phyloP scores from a whole-genome alignment of 1,284 basidiomycete genomes.

The Trichosporon asahii region DNA sequence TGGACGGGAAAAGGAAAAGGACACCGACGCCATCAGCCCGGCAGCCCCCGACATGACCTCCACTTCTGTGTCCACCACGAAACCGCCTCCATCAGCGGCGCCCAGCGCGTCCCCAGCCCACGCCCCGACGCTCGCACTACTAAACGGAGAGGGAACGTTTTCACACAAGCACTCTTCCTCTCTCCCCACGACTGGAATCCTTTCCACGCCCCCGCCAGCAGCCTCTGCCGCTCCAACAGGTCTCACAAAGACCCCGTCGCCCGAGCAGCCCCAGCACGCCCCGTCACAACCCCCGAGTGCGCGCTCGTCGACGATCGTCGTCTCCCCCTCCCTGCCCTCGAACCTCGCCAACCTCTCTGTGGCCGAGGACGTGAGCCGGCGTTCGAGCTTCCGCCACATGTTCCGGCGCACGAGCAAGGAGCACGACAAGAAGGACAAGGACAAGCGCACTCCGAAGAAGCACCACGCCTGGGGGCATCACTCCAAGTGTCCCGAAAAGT shows the following conservation, averaged over 20 bases:
- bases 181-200: not conserved
- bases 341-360: not conserved
- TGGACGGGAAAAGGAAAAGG: not conserved
- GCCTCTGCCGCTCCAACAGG: not conserved
- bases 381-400: constrained; percentile 2
- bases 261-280: not conserved
- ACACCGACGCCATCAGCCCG: not conserved
- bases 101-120: not conserved
- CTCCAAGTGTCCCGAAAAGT: not conserved
- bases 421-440: not conserved
- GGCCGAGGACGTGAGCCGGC: not conserved
- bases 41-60: not conserved
- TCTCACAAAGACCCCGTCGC: not conserved
- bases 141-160: not conserved
- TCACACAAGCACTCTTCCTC: not conserved
- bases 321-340: not conserved
- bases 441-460: not conserved
- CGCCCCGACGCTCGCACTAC: not conserved
- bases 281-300: not conserved
- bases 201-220: not conserved
- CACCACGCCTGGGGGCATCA: not conserved
- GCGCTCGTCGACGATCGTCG: not conserved
- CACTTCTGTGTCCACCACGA: not conserved
- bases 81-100: not conserved
- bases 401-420: not conserved